phyloP scores from a whole-genome alignment of 768 basidiomycete genomes.

The Hericium rajendrae region DNA sequence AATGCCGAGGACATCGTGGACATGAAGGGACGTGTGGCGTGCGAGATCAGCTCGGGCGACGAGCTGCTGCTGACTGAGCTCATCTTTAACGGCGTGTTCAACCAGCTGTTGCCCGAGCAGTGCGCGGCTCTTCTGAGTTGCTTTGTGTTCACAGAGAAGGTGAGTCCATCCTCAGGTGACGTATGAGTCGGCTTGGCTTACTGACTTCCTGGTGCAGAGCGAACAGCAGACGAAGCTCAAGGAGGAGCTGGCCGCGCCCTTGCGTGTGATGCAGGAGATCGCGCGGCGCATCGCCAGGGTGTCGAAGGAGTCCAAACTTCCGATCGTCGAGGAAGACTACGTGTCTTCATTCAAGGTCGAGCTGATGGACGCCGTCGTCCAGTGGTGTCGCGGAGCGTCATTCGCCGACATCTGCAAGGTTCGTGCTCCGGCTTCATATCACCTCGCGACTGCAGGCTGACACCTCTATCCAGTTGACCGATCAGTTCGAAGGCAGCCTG shows the following conservation, averaged over 20 bases:
- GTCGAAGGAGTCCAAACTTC: conserved; percentile 85
- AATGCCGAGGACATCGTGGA: conserved; percentile 87
- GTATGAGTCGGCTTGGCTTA: background rate
- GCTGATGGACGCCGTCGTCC: conserved; percentile 94
- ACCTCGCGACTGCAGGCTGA: background rate
- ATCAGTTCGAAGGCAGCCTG: conserved; percentile 93
- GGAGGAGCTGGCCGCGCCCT: conserved; percentile 87
- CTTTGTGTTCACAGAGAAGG: conserved; percentile 97
- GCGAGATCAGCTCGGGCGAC: conserved; percentile 96
- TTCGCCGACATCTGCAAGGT: conserved; percentile 97
- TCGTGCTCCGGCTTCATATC: conserved; percentile 9
- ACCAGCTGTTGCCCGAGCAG: conserved; percentile 80
- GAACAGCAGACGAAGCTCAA: conserved; percentile 79
- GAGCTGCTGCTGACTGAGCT: conserved; percentile 93
- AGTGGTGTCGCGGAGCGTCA: conserved; percentile 97
- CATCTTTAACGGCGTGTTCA: conserved; percentile 96
- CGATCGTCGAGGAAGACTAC: conserved; percentile 88
- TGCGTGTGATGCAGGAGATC: conserved; percentile 92
- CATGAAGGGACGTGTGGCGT: conserved; percentile 95
- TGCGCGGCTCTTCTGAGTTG: conserved; percentile 92
- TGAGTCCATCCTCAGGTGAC: conserved; percentile 20
- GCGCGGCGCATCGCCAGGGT: conserved; percentile 96
- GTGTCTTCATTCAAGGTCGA: conserved; percentile 96
- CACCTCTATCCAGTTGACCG: conserved; percentile 58
- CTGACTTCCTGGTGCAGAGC: conserved; percentile 39